Evolutionary conservation across 1,284 basidiomycete species (phyloP).

Genomic region (Fomitopsis schrenkii): DNA sequence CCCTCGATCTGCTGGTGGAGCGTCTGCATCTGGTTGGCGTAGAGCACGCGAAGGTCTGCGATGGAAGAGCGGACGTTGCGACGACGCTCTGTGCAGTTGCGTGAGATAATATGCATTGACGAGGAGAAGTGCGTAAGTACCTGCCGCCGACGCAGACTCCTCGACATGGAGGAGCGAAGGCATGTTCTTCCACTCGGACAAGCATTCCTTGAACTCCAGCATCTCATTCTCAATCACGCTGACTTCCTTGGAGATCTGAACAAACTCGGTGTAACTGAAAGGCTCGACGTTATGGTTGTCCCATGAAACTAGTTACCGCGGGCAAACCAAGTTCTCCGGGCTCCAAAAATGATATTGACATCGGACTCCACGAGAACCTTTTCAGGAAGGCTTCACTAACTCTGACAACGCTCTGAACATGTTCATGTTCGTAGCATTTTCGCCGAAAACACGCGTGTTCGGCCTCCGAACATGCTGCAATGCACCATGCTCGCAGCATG

Average conservation of each 20-base stretch:
- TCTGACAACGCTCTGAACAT: too few relatives aligned
- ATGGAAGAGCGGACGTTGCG: constrained; percentile 84
- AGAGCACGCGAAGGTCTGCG: constrained; percentile 89
- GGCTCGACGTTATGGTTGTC: neutral
- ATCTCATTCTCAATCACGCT: constrained; percentile 96
- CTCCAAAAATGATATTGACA: too few relatives aligned
- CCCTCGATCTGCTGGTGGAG: constrained; percentile 92
- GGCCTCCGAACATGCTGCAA: too few relatives aligned
- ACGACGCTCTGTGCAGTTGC: constrained; percentile 40
- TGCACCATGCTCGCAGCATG: too few relatives aligned
- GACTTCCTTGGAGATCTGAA: constrained; percentile 96
- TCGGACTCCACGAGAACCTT: too few relatives aligned
- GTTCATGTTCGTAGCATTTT: too few relatives aligned
- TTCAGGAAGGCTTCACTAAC: too few relatives aligned
- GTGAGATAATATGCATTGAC: neutral
- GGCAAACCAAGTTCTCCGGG: too few relatives aligned
- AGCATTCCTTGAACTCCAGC: constrained; percentile 92
- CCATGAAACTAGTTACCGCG: too few relatives aligned
- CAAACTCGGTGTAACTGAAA: constrained; percentile 90
- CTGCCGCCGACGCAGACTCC: constrained; percentile 58
- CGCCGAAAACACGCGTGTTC: too few relatives aligned
- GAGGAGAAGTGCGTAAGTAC: constrained; percentile 29
- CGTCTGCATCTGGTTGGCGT: constrained; percentile 90
- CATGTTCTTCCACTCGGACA: constrained; percentile 94
- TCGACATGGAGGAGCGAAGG: constrained; percentile 91